Conservation (phyloP, 306 rosid genomes). For the Pyrus communis region DNA sequence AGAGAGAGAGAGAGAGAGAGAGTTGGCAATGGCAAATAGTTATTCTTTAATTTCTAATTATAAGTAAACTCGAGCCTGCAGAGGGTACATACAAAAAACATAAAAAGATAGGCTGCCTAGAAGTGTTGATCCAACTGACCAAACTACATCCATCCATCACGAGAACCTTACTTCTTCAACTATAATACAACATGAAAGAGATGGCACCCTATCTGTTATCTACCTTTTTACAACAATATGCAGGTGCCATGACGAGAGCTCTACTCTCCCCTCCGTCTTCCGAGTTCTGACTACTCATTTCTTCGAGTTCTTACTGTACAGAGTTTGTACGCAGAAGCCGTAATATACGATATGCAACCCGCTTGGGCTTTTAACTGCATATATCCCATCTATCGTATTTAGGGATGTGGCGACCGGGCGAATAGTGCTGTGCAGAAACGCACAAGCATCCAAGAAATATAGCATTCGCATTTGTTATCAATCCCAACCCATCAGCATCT, state of each 20-base stretch:
- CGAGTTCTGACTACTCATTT: conserved; percentile 16
- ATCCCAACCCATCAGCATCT: conserved; percentile 96
- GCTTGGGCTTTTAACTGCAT: background rate
- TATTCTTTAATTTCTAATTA: background rate
- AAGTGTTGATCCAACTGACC: background rate
- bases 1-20: background rate
- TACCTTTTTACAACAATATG: conserved; percentile 27
- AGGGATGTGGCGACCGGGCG: conserved; percentile 10
- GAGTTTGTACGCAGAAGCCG: conserved; percentile 20
- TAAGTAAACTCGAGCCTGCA: background rate
- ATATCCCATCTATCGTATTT: conserved; percentile 21
- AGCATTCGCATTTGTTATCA: conserved; percentile 23
- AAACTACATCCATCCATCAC: background rate
- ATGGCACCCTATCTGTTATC: conserved; percentile 13
- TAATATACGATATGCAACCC: conserved; percentile 15
- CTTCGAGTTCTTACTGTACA: conserved; percentile 21
- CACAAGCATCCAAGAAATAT: conserved; percentile 3
- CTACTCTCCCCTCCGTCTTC: conserved; percentile 6
- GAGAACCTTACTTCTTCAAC: background rate
- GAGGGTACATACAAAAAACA: background rate
- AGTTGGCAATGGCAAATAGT: background rate
- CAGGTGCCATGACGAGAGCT: background rate
- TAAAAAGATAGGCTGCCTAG: background rate
- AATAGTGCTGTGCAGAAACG: conserved; percentile 32
- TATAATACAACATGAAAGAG: background rate